phyloP scores from a whole-genome alignment of 495 filamentous ascomycete genomes.

The Trichocladium uniseriatum region DNA sequence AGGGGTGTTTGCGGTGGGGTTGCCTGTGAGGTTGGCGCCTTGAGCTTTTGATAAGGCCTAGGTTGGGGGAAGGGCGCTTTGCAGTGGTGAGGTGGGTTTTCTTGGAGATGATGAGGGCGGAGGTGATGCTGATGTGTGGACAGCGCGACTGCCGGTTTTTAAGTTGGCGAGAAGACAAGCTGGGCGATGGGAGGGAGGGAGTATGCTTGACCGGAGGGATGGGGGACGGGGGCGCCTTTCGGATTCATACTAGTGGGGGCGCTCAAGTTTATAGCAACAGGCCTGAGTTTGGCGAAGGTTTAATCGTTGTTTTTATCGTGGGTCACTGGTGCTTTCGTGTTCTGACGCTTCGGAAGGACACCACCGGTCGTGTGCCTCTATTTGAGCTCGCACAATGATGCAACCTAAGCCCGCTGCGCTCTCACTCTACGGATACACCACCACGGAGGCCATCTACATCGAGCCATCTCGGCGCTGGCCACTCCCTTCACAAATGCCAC shows the following conservation, averaged over 20 bases:
- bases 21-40: neutral
- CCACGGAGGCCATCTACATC: slow-evolving; percentile 19
- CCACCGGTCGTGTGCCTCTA: neutral
- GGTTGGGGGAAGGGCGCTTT: neutral
- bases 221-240: neutral
- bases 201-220: neutral
- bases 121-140: neutral
- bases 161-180: neutral
- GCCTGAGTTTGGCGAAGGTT: neutral
- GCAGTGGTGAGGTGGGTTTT: too few species aligned
- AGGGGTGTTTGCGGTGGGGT: neutral
- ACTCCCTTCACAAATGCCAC: slow-evolving; percentile 9
- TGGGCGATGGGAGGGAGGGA: neutral
- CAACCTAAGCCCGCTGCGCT: too few species aligned
- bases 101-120: neutral
- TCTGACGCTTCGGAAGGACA: too few species aligned
- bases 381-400: neutral
- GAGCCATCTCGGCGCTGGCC: slow-evolving; percentile 14
- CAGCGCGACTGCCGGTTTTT: neutral
- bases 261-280: neutral
- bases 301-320: neutral
- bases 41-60: neutral
- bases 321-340: neutral
- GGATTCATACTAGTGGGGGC: neutral
- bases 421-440: slow-evolving; percentile 8